These are phyloP conservation scores for Arachis hypogaea DNA, from an alignment of 306 rosid species.

Conservation along the genomic window DNA sequence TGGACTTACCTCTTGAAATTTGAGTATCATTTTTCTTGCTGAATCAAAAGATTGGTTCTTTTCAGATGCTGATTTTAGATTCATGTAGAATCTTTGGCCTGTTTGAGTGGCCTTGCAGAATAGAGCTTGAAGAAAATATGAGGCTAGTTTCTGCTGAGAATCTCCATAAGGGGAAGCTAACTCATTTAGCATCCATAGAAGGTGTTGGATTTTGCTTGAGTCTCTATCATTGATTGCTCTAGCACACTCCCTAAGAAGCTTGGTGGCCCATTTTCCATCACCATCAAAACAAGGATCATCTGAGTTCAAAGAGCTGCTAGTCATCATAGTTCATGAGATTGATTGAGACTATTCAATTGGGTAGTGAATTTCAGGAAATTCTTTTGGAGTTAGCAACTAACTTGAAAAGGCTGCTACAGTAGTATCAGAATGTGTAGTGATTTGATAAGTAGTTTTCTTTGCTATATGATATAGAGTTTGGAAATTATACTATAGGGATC, in stretches of 20 bases:
- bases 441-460: no score
- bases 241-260: conserved; percentile 75
- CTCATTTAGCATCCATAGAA: conserved; percentile 86
- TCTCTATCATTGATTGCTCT: conserved; percentile 65
- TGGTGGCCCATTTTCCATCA: conserved; percentile 60
- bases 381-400: no score
- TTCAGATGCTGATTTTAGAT: conserved; percentile 60
- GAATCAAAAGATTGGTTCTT: conserved; percentile 71
- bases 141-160: conserved; percentile 72
- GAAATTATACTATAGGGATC: no score
- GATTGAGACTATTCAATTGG: conserved; percentile 23
- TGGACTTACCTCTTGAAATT: conserved; percentile 86
- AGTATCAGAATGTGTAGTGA: no score
- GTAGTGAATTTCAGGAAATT: no score
- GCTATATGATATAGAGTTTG: no score
- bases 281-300: neutral
- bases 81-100: conserved; percentile 57
- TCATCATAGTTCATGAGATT: conserved; percentile 44
- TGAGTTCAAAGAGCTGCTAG: conserved; percentile 59
- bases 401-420: no score
- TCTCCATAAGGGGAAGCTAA: conserved; percentile 86
- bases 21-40: conserved; percentile 62
- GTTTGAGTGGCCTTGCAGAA: conserved; percentile 76
- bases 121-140: conserved; percentile 75
- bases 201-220: conserved; percentile 67